These are phyloP conservation scores for Diplodia seriata DNA, from an alignment of 2,329 filamentous ascomycete genomes.

Conservation along the genomic window DNA sequence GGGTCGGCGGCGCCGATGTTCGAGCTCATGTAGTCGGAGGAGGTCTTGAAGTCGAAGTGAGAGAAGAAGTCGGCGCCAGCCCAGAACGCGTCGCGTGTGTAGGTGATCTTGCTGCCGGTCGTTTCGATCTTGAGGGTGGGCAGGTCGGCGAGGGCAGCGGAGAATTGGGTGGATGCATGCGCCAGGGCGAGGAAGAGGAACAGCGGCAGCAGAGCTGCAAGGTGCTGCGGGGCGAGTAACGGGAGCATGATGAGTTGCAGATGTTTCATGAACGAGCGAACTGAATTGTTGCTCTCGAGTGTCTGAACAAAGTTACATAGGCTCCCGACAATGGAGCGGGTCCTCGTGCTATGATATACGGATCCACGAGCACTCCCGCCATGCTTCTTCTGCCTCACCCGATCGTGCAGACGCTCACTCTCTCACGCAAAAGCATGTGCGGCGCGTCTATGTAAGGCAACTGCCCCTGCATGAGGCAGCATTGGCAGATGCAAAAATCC, in stretches of 20 bases:
- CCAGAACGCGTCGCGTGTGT: conserved; percentile 12
- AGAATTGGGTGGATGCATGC: not conserved
- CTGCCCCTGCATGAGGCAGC: not conserved
- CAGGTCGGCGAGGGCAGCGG: not conserved
- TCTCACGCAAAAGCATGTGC: too few species aligned
- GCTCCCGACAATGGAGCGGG: not conserved
- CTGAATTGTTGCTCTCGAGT: not conserved
- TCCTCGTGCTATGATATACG: not conserved
- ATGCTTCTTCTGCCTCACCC: not conserved
- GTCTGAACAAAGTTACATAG: too few species aligned
- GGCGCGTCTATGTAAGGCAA: not conserved
- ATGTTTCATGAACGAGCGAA: not conserved
- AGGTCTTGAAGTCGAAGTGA: conserved; percentile 51
- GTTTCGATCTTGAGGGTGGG: not conserved
- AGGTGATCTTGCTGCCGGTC: not conserved
- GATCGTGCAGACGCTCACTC: too few species aligned
- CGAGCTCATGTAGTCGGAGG: not conserved
- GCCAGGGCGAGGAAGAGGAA: not conserved
- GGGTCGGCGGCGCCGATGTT: conserved; percentile 37
- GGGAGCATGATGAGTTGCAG: not conserved
- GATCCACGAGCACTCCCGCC: not conserved
- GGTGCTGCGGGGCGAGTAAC: not conserved
- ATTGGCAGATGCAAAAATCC: not conserved
- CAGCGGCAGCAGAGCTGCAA: not conserved
- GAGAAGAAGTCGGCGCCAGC: conserved; percentile 49